Evolutionary conservation across 495 filamentous ascomycete genomes (phyloP).

Genomic region (Chlorociboria aeruginascens): DNA sequence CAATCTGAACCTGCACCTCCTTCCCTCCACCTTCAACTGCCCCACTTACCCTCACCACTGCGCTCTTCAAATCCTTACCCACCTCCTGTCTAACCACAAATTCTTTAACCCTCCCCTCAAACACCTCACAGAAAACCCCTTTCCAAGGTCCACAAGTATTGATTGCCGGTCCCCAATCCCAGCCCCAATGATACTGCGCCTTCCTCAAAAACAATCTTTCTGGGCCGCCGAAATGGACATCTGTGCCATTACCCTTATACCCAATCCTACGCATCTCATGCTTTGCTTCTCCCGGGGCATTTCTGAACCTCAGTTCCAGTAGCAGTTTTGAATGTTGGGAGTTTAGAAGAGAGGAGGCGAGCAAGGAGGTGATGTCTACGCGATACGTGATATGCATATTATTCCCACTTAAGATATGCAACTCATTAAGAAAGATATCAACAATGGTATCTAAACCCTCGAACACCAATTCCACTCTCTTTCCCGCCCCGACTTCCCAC

Average conservation of each 20-base stretch:
- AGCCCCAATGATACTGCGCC: constrained; percentile 69
- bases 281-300: constrained; percentile 20
- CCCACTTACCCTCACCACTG: constrained; percentile 31
- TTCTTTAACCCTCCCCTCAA: constrained; percentile 40
- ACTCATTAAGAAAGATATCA: constrained; percentile 49
- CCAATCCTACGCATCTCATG: constrained; percentile 25
- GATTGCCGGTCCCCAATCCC: constrained; percentile 72
- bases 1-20: constrained; percentile 20
- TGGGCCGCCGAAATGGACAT: constrained; percentile 41
- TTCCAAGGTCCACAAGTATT: constrained; percentile 69
- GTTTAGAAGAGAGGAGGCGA: constrained; percentile 24
- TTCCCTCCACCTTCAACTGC: constrained; percentile 27
- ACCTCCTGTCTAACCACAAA: constrained; percentile 40
- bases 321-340: constrained; percentile 20
- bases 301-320: constrained; percentile 23
- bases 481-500: no score
- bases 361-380: constrained; percentile 38
- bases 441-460: constrained; percentile 67
- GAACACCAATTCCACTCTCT: constrained; percentile 45
- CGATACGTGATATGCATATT: constrained; percentile 62
- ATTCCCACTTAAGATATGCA: constrained; percentile 42
- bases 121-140: constrained; percentile 51
- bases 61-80: constrained; percentile 30
- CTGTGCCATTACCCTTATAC: constrained; percentile 18
- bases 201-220: constrained; percentile 47